Percentiles rank a stretch among this genome's conserved stretches.
Evolutionary conservation across 495 filamentous ascomycete genomes (phyloP).

Genomic region (Penicillium silybi): DNA sequence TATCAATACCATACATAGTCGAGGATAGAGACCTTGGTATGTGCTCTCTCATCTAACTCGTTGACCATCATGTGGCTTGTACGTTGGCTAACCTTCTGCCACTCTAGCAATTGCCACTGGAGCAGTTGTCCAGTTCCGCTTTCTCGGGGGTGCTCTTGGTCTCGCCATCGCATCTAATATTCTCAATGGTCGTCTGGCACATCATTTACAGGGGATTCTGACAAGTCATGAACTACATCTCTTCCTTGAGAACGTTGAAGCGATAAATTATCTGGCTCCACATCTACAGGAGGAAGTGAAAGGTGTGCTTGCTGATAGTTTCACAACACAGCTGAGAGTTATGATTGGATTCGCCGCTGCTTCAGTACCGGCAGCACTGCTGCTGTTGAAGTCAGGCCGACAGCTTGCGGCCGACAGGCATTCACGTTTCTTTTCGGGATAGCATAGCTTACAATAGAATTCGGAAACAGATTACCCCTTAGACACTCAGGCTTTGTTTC

Average conservation of each 20-base stretch:
- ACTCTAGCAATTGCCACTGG: slow-evolving; percentile 49
- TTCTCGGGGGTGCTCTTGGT: slow-evolving; percentile 56
- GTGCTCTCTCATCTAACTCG: background rate
- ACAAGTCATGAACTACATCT: slow-evolving; percentile 19
- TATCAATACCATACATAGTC: slow-evolving; percentile 48
- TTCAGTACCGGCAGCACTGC: slow-evolving; percentile 18
- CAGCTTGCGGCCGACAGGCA: slow-evolving; percentile 15
- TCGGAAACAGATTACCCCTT: too few relatives aligned
- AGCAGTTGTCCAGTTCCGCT: slow-evolving; percentile 50
- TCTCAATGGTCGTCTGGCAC: slow-evolving; percentile 22
- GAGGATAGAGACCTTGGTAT: slow-evolving; percentile 44
- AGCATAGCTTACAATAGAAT: too few relatives aligned
- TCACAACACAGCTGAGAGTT: slow-evolving; percentile 21
- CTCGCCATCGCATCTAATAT: slow-evolving; percentile 41
- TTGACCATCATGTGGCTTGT: background rate
- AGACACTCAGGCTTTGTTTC: too few relatives aligned
- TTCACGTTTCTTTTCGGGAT: background rate
- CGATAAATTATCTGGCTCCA: slow-evolving; percentile 6
- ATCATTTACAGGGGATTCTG: slow-evolving; percentile 17
- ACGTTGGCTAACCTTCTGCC: background rate
- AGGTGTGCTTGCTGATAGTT: slow-evolving; percentile 18
- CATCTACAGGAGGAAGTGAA: slow-evolving; percentile 14
- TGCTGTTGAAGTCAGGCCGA: slow-evolving; percentile 17
- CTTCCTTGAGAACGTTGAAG: slow-evolving; percentile 21
- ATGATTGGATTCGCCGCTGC: slow-evolving; percentile 33